Percentiles rank a stretch among this genome's conserved stretches.
phyloP scores from a whole-genome alignment of 768 basidiomycete species.

The Daedalea quercina region DNA sequence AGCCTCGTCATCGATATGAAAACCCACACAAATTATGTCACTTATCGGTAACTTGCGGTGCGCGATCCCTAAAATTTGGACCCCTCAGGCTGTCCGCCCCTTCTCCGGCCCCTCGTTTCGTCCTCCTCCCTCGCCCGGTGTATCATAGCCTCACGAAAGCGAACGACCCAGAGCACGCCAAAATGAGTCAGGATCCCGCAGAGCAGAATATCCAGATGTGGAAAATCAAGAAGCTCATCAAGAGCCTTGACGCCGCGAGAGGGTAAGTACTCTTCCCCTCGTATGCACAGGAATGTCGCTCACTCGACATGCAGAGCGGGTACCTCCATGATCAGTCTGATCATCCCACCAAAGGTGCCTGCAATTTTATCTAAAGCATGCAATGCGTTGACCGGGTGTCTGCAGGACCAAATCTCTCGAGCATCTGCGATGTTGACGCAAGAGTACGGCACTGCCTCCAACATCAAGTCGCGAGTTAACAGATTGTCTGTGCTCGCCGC shows the following conservation, averaged over 20 bases:
- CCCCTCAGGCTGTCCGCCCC: neutral
- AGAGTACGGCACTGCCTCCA: constrained; percentile 98
- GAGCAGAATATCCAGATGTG: constrained; percentile 97
- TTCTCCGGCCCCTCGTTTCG: neutral
- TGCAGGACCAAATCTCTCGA: constrained; percentile 88
- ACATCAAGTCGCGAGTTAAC: constrained; percentile 99
- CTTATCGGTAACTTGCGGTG: neutral
- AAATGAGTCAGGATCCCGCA: constrained; percentile 77
- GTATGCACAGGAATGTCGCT: constrained; percentile 8
- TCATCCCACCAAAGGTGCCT: constrained; percentile 87
- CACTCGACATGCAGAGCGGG: constrained; percentile 58
- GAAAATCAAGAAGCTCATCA: constrained; percentile 99
- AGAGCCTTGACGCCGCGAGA: constrained; percentile 91
- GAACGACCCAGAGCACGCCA: constrained; percentile 26
- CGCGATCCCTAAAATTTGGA: neutral
- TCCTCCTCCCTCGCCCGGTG: constrained; percentile 5
- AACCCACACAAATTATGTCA: neutral
- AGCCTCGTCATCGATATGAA: no score
- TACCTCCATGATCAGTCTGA: constrained; percentile 98
- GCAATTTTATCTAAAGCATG: constrained; percentile 1
- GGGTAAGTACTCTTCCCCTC: constrained; percentile 41
- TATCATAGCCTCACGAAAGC: constrained; percentile 5
- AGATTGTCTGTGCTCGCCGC: constrained; percentile 95
- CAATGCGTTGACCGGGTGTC: constrained; percentile 12
- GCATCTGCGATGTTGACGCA: constrained; percentile 95